These are phyloP conservation scores for Bodo saltans DNA, from an alignment of 78 protist genomes.

Conservation along the genomic window DNA sequence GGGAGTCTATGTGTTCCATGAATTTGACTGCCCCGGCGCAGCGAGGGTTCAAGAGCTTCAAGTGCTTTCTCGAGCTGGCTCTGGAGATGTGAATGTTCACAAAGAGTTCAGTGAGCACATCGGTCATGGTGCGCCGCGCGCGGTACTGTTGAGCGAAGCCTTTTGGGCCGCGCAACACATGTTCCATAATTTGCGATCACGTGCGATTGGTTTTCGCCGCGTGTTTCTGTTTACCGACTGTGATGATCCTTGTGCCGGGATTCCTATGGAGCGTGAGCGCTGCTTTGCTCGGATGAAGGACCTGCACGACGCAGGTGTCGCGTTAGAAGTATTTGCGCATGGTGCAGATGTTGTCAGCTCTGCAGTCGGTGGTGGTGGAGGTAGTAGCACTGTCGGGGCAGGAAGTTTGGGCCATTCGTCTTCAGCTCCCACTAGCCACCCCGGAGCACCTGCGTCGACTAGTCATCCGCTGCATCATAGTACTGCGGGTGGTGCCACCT, in stretches of 20 bases:
- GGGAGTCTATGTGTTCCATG: slow-evolving; percentile 11
- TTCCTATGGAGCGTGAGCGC: background rate
- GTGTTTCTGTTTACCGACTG: slow-evolving; percentile 16
- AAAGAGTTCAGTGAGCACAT: background rate
- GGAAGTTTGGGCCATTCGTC: background rate
- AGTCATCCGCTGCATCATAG: background rate
- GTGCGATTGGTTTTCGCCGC: background rate
- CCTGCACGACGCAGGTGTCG: slow-evolving; percentile 5
- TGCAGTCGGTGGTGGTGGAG: background rate
- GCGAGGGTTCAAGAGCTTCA: background rate
- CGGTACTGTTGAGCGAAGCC: background rate
- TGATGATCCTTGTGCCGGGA: background rate
- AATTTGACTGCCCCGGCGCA: background rate
- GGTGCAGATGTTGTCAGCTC: background rate
- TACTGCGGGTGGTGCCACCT: background rate
- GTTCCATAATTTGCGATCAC: background rate
- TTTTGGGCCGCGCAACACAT: slow-evolving; percentile 21
- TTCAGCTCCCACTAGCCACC: background rate
- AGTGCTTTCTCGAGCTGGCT: background rate
- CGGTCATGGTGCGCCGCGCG: background rate
- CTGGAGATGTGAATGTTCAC: background rate
- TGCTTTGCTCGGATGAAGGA: background rate
- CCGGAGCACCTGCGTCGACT: background rate
- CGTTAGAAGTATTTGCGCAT: slow-evolving; percentile 9
- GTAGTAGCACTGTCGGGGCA: background rate